Evolutionary conservation across 1,139 yeast species (phyloP), one percentile per base, ranked within the genome.

Genomic region (Meyerozyma sp.): DNA sequence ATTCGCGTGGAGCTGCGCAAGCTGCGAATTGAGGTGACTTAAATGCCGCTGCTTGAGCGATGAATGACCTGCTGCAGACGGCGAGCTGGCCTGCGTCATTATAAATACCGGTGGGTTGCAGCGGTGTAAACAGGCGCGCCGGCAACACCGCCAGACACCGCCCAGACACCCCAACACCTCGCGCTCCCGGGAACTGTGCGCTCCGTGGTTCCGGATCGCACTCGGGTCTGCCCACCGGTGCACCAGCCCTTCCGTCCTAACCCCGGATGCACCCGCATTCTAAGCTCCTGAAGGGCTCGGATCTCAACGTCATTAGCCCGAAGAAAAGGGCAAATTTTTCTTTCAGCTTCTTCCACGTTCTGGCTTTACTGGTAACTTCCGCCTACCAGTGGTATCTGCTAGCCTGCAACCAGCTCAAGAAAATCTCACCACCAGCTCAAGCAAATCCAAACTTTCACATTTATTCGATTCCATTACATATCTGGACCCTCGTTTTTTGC

Each of bases 1-100:
- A 51, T 81, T 81, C 5, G 84, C 79, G 48, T 80, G 82, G 10
- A 82, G 64, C 52, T 79, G 82, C 0, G 83, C 81, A 29, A 82
- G 66, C 55, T 82, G 87, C 20, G 84, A 74, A 52, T 81, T 81
- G 43, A 82, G 63, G 56, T 80, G 85, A 34, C 81, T 68, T 46
- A 81, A 58, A 54, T 81, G 86, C 23, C 84, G 70, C 44, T 79
- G 71, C 46, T 73, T 75, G 37, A 67, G 44, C 37, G 26, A 18
- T 11, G 37, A 20, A 13, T 34, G 37, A 25, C 37, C 26, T 21
- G 16, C 26, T 21, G 21, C 36, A n/a, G 37, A 34, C 4, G 37
- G 37, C 18, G 37, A 34, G 10, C 37, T 18, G 37, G 37, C 26
- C 37, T 20, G 37, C 26, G 37, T 21, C 37, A 34, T 34, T 13